phyloP scores from a whole-genome alignment of 345 rosid genomes.

The Capsella bursapastoris region DNA sequence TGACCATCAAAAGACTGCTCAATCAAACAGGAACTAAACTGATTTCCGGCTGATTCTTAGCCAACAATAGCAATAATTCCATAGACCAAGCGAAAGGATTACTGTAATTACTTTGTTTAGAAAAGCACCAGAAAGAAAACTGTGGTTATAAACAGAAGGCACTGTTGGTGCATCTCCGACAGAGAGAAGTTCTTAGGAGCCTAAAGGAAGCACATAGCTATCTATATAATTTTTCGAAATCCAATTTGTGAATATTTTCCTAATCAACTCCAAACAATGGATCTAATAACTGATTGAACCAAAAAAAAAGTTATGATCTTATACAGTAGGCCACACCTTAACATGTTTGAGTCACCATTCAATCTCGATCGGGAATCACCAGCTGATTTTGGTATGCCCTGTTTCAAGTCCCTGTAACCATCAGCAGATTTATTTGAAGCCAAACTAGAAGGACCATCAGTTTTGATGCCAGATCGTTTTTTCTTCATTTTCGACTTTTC shows the following conservation, averaged over 20 bases:
- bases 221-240: constrained; percentile 4
- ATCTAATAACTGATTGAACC: constrained; percentile 29
- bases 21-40: no score
- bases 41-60: constrained; percentile 13
- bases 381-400: constrained; percentile 67
- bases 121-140: constrained; percentile 9
- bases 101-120: constrained; percentile 13
- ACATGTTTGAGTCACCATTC: constrained; percentile 78
- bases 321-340: constrained; percentile 60
- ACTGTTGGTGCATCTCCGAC: constrained; percentile 16
- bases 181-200: constrained; percentile 13
- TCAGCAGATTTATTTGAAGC: constrained; percentile 64
- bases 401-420: constrained; percentile 78
- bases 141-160: constrained; percentile 4
- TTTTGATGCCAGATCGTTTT: constrained; percentile 91
- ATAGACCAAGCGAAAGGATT: constrained; percentile 1
- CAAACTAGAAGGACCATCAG: constrained; percentile 65
- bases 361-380: constrained; percentile 71
- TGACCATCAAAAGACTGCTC: constrained; percentile 1
- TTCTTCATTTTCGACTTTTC: constrained; percentile 96
- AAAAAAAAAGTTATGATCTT: constrained; percentile 3
- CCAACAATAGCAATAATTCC: constrained; percentile 30
- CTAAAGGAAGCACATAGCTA: constrained; percentile 28
- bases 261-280: constrained; percentile 1
- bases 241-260: constrained; percentile 9